Evolutionary conservation across 306 rosid genomes (phyloP), one percentile per base, ranked within the genome.

Genomic region (Dalbergia cochinchinensis): DNA sequence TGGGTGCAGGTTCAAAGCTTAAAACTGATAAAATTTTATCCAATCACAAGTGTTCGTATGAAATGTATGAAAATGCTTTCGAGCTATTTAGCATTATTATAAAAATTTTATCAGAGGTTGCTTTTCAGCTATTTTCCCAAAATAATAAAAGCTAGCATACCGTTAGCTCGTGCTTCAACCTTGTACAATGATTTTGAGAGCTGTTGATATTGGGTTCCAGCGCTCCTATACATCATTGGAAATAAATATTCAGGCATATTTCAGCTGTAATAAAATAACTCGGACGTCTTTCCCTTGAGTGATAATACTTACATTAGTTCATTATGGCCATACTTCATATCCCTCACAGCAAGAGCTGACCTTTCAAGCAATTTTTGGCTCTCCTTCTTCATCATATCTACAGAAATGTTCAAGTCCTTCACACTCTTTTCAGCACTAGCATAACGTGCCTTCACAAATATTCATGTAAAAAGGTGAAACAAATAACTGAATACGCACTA

Each of bases 291-390:
- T 61, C 61, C 51, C 31, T 50, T 69, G 31, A 87, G 9, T 55
- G 39, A 81, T 42, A 47, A 82, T 73, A 78, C 89, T 59, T 91
- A 95, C 99, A 53, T 63, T 82, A 95, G 93, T 81, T 91, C 97
- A 0, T 10, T 70, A 45, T 74, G 87, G 83, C 98, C 98, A 22
- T 90, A 87, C 68, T 84, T 90, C 99, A 95, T 89, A 69, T 92
- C 96, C 83, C 84, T 91, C 87, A 92, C 99, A 59, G 96, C 99
- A 39, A 87, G 90, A 55, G 88, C 79, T 19, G 92, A 86, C 86
- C 99, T 92, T 86, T 92, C 91, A 35, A 92, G 91, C 75, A 95
- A 86, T 84, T 95, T 95, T 76, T 74, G 69, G 88, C 97, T 87
- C 86, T 95, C 99, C 80, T 89, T 90, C 89, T 88, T 89, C 88